Conservation (phyloP, 1,284 basidiomycete species). For the Apiotrichum gamsii region DNA sequence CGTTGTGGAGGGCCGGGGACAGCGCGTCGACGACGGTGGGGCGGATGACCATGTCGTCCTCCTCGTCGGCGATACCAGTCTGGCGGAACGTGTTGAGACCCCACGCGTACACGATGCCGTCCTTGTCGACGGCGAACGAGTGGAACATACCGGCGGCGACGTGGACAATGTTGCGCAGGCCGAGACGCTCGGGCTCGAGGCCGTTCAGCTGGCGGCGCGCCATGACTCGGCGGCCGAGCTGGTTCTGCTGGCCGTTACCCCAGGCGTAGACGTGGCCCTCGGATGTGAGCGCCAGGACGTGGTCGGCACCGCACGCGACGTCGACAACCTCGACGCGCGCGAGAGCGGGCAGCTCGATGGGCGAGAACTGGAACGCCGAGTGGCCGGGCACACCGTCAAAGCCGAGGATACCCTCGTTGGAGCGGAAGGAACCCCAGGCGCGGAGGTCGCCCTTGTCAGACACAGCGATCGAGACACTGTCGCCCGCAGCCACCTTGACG, state of each 20-base stretch:
- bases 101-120: slow-evolving; percentile 82
- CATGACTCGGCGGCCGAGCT: slow-evolving; percentile 77
- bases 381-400: slow-evolving; percentile 60
- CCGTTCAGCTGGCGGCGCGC: slow-evolving; percentile 75
- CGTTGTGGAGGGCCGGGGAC: slow-evolving; percentile 60
- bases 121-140: slow-evolving; percentile 80
- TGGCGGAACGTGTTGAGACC: slow-evolving; percentile 76
- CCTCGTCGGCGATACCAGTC: slow-evolving; percentile 50
- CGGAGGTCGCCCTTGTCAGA: slow-evolving; percentile 69
- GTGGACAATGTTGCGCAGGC: slow-evolving; percentile 63
- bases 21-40: slow-evolving; percentile 66
- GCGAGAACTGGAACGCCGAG: slow-evolving; percentile 47
- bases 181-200: slow-evolving; percentile 65
- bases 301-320: slow-evolving; percentile 75
- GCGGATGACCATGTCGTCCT: slow-evolving; percentile 56
- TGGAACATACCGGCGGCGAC: slow-evolving; percentile 77
- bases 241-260: slow-evolving; percentile 79
- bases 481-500: slow-evolving; percentile 72
- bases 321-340: slow-evolving; percentile 55
- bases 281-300: slow-evolving; percentile 76
- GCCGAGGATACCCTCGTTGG: slow-evolving; percentile 74
- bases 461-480: slow-evolving; percentile 76
- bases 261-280: slow-evolving; percentile 70
- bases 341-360: slow-evolving; percentile 47
- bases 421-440: slow-evolving; percentile 86